phyloP scores from a whole-genome alignment of 1,284 basidiomycete species.

The Cryptococcus sp. region DNA sequence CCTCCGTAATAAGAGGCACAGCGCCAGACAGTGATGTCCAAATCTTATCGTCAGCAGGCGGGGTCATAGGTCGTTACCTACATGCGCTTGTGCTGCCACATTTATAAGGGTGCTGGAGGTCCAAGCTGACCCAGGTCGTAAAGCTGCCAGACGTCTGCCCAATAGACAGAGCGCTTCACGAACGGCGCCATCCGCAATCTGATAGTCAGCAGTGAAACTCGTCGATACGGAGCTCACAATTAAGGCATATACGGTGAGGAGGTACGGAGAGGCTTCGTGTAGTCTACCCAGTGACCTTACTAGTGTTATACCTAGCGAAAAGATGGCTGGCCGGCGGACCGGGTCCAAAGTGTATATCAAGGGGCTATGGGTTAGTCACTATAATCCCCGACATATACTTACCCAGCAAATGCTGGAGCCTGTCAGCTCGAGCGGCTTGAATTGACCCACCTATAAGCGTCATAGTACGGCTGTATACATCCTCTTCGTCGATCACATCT shows the following conservation, averaged over 20 bases:
- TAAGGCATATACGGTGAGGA: slow-evolving; percentile 24
- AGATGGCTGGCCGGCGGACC: slow-evolving; percentile 15
- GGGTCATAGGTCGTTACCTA: slow-evolving; percentile 10
- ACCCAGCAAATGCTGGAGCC: slow-evolving; percentile 25
- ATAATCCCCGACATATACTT: neutral
- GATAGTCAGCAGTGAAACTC: neutral
- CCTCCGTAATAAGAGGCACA: slow-evolving; percentile 1
- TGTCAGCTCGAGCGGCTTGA: slow-evolving; percentile 1
- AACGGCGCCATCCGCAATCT: slow-evolving; percentile 14
- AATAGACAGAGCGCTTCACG: slow-evolving; percentile 14
- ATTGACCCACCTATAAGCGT: slow-evolving; percentile 22
- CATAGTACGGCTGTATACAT: slow-evolving; percentile 23
- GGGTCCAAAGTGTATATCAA: slow-evolving; percentile 29
- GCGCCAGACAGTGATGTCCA: slow-evolving; percentile 17
- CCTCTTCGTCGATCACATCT: slow-evolving; percentile 12
- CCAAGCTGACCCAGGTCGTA: slow-evolving; percentile 17
- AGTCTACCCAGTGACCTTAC: slow-evolving; percentile 12
- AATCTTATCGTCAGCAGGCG: neutral
- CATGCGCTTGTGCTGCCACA: slow-evolving; percentile 24
- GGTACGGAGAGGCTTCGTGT: slow-evolving; percentile 27
- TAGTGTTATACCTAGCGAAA: slow-evolving; percentile 27
- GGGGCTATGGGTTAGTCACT: slow-evolving; percentile 9
- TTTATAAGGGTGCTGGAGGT: slow-evolving; percentile 19
- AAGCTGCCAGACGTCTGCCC: slow-evolving; percentile 8
- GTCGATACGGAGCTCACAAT: slow-evolving; percentile 3